Evolutionary conservation across 257 asterid species (phyloP), one percentile per base, ranked within the genome.

Genomic region (Anisodus tanguticus): DNA sequence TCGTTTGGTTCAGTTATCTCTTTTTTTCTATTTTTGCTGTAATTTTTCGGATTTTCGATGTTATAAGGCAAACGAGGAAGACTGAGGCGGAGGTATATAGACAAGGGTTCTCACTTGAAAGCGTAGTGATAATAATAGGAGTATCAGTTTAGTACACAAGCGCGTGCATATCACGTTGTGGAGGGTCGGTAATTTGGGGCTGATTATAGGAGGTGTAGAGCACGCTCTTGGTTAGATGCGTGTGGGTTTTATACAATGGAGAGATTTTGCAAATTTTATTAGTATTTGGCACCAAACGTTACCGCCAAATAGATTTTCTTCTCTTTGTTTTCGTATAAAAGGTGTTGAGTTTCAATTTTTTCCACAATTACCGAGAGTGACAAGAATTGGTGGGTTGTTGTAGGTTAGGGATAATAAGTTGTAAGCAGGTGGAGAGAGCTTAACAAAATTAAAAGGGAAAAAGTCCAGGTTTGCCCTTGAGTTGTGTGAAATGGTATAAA

Each of bases 281-380:
- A 87, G 83, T 86, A 85, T 87, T 90, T 83, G 91, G 92, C 94
- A 89, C 91, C 90, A 71, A 89, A 87, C 89, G 84, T 92, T 92
- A 92, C 95, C 97, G 98, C 97, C 97, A 92, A 91, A 86, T 87
- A 79, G 85, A 80, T 78, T 78, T 67, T 85, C 81, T 49, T 89
- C 83, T 83, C 79, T 71, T 77, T 79, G 71, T 84, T 76, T 80
- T 74, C 71, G n/a, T 68, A 66, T 41, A 76, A 76, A 76, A 35
- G 71, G 82, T 71, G 66, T 83, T 45, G 76, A 0, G 57, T 82
- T 67, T 67, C 86, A 39, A 55, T 6, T 47, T 74, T 9, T 39
- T 11, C 63, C 26, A 60, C 43, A 78, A 70, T 9, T 83, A 67
- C 15, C 26, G 80, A 83, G 53, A 26, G 82, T 2, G 53, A 31